A percentile compares a stretch with the other conserved stretches of the same genome.
Evolutionary conservation across 1,284 basidiomycete species (phyloP).

Genomic region (Sanghuangporus weigelae): DNA sequence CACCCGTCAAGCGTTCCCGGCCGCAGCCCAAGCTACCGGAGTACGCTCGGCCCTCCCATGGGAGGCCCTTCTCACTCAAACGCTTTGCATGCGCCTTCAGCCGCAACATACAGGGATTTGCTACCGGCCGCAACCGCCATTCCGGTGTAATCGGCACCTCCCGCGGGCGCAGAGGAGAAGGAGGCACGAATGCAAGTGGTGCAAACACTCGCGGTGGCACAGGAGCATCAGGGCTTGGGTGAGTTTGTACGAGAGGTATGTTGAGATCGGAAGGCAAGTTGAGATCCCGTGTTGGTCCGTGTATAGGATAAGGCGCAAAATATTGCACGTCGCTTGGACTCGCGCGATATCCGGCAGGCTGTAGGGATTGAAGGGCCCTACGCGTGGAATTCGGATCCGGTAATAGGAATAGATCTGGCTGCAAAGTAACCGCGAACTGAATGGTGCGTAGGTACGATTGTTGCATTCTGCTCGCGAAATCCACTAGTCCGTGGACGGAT

Average conservation of each 20-base stretch:
- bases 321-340: constrained; percentile 31
- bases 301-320: constrained; percentile 25
- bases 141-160: constrained; percentile 26
- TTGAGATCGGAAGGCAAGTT: constrained; percentile 16
- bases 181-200: constrained; percentile 23
- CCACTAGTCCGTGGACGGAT: constrained; percentile 12
- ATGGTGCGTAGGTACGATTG: constrained; percentile 17
- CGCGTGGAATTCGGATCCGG: background rate
- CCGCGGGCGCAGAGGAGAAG: constrained; percentile 32
- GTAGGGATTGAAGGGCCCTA: constrained; percentile 23
- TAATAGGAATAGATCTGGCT: background rate
- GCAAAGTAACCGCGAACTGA: constrained; percentile 9
- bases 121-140: constrained; percentile 44
- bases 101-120: constrained; percentile 53
- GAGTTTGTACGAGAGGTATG: constrained; percentile 1
- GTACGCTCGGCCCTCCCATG: constrained; percentile 41
- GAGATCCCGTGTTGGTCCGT: constrained; percentile 10
- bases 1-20: constrained; percentile 48
- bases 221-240: background rate
- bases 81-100: constrained; percentile 53
- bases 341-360: constrained; percentile 43
- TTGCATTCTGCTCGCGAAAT: constrained; percentile 16
- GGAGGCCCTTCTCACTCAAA: constrained; percentile 34
- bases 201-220: constrained; percentile 10
- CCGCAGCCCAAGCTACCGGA: constrained; percentile 46